Base-by-base conservation (phyloP, 257 asterid species). In the Voacanga thouarsii region DNA sequence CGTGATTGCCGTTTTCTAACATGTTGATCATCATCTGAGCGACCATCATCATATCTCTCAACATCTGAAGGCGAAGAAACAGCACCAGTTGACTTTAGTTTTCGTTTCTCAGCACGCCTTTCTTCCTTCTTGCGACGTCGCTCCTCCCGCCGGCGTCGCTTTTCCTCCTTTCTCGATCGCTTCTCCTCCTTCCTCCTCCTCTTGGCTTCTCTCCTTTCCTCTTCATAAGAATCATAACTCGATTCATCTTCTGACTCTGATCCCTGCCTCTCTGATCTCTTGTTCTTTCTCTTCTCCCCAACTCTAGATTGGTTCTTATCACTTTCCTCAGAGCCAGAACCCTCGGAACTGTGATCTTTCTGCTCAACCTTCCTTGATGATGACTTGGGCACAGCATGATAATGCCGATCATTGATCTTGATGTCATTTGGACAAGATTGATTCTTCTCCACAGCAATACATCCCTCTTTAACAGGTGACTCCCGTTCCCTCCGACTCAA, bases 131-230 rank as follows among this genome's bases (percentile, higher is more conserved):
- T 86, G 70, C 90, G 92, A 61, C 87, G 94, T 65, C 90, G 86
- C 85, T 91, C 96, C 75, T 88, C 96, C 75, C 98, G 86, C 72
- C 92, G 82, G 19, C 87, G 87, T 47, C 92, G 93, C 69, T 89
- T 87, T 83, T 89, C 96, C 84, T 93, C 99, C 81, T 88, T 93
- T 80, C 84, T 93, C 82, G 83, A 63, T 79, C 78, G 90, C 79
- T 83, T 93, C 84, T 91, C 97, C 83, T 93, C 99, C 83, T 86
- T 95, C 85, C 84, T 93, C 87, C 92, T 87, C 81, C 84, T 90
- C 83, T 89, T 95, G 78, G 91, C 89, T 81, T 89, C 98, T 89
- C 86, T 93, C 84, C 89, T 85, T 72, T 86, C 96, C 81, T 87
- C 97, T 47, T 79, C 79, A 72, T 86, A 84, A 72, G 98, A 95